A percentile compares a stretch with the other conserved stretches of the same genome.
These are phyloP conservation scores for Neoboletus magnificus DNA, from an alignment of 768 basidiomycete species.

Conservation along the genomic window DNA sequence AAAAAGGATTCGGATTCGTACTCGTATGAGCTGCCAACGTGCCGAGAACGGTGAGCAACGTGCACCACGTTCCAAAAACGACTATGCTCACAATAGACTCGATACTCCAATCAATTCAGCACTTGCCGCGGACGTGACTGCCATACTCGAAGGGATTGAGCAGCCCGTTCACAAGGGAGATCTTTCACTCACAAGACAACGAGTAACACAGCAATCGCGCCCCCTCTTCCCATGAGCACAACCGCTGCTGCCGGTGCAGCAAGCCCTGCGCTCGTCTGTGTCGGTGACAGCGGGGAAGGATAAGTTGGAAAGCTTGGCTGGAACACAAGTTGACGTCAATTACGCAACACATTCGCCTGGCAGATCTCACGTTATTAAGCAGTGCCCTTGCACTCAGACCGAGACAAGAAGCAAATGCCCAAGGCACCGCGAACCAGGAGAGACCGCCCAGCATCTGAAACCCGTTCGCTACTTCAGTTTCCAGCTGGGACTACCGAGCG, in stretches of 20 bases:
- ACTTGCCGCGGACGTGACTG: conserved; percentile 45
- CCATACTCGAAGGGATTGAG: conserved; percentile 33
- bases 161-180: background rate
- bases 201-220: conserved; percentile 42
- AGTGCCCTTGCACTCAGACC: conserved; percentile 42
- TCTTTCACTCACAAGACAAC: conserved; percentile 36
- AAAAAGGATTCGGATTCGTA: conserved; percentile 14
- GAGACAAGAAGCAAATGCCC: conserved; percentile 47
- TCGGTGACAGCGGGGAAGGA: conserved; percentile 39
- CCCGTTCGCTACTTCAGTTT: background rate
- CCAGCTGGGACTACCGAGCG: no score
- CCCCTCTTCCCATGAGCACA: conserved; percentile 44
- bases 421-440: conserved; percentile 57
- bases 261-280: conserved; percentile 41
- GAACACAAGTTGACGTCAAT: background rate
- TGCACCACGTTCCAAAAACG: background rate
- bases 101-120: conserved; percentile 46
- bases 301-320: conserved; percentile 55
- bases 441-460: conserved; percentile 52
- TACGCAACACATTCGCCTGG: no score
- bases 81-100: conserved; percentile 38
- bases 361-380: conserved; percentile 26
- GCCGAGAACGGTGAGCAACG: background rate
- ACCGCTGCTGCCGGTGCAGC: conserved; percentile 46
- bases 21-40: conserved; percentile 42